Evolutionary conservation across 148 eudicot genomes (phyloP), one percentile per base, ranked within the genome.

Genomic region (Nepenthes gracilis): DNA sequence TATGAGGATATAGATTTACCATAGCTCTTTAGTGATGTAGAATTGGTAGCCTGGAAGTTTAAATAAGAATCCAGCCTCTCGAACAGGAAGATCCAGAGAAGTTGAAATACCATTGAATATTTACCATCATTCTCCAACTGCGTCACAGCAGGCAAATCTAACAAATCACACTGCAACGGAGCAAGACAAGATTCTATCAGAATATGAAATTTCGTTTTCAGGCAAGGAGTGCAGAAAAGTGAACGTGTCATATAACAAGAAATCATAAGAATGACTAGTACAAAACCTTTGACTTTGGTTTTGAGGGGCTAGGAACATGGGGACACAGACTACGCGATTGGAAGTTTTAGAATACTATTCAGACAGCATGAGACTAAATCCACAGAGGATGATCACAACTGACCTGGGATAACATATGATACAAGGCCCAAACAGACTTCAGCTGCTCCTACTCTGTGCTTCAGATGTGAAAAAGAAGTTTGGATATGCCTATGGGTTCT

Each of bases 61-160:
- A 84, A 55, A 78, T 84, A 93, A 40, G 92, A 80, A 35, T 85
- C 96, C 58, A 93, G 78, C 73, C 84, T 81, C 74, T 86, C 78
- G 62, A 95, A 86, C 60, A 84, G 71, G 71, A 89, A 84, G 37
- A 93, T 86, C 70, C 80, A 76, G 64, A 93, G 71, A 67, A 93
- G 95, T 71, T 93, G 95, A 83, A 79, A 86, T 34, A 80, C 65
- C 14, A 66, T 63, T 36, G 83, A 79, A 81, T 84, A 70, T 67
- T 79, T 83, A 48, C 77, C 68, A 59, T 93, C 99, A 36, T 89
- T 82, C 84, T 89, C 99, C 69, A 93, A 69, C 70, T 88, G 99
- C 9, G 74, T 73, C 47, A 93, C 85, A 57, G 92, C 89, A 57
- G 97, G 85, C 84, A 89, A 74, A 57, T 93, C 86, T 56, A 93